Evolutionary conservation across 2,329 filamentous ascomycete genomes (phyloP).

Genomic region (Alternaria sp.): DNA sequence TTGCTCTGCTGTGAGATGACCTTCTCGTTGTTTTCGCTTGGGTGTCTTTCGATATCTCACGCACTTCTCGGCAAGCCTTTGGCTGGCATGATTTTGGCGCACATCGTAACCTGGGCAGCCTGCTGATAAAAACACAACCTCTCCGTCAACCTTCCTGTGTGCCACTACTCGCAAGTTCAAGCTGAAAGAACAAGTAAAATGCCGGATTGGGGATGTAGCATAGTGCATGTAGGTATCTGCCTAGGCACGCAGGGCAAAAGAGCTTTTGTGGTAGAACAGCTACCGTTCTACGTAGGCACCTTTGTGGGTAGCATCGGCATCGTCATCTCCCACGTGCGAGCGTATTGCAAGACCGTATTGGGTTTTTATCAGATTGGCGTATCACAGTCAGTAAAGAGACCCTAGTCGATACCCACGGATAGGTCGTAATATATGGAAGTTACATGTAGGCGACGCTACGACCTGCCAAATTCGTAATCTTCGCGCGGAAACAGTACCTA

Average conservation of each 20-base stretch:
- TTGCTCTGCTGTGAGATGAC: not conserved
- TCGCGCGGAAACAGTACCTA: not conserved
- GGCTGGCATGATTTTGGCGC: not conserved
- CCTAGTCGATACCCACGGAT: not conserved
- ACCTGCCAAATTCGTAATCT: not conserved
- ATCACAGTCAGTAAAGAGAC: not conserved
- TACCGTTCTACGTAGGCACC: too few species aligned
- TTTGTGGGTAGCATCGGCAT: too few species aligned
- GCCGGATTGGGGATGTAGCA: not conserved
- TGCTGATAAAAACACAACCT: not conserved
- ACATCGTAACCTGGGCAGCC: not conserved
- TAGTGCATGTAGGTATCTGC: not conserved
- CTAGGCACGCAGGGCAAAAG: not conserved
- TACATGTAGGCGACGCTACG: not conserved
- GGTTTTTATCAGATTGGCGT: not conserved
- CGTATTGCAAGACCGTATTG: not conserved
- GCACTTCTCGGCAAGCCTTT: not conserved
- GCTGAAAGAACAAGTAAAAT: not conserved
- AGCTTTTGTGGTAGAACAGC: too few species aligned
- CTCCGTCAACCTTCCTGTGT: not conserved
- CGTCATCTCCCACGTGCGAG: not conserved
- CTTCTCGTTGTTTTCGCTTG: not conserved
- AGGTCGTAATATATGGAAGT: not conserved
- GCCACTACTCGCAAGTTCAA: not conserved
- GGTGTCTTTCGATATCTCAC: not conserved